Percentiles rank a stretch among this genome's conserved stretches.
phyloP scores from a whole-genome alignment of 2,329 filamentous ascomycete genomes.

The Ceratocystis variospora region DNA sequence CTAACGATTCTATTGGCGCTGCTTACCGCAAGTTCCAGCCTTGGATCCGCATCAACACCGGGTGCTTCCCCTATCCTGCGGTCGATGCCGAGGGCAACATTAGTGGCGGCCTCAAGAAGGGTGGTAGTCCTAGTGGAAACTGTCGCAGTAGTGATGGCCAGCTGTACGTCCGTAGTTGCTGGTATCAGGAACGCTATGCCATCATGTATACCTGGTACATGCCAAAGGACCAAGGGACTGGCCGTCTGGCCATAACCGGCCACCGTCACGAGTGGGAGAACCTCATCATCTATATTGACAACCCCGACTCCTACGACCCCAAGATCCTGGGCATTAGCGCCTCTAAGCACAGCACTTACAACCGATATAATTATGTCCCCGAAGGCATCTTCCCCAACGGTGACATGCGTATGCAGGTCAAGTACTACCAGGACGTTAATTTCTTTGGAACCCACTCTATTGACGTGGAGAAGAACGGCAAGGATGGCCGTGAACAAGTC shows the following conservation, averaged over 20 bases:
- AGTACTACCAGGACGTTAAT: constrained; percentile 26
- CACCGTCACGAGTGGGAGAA: constrained; percentile 33
- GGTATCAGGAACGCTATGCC: constrained; percentile 25
- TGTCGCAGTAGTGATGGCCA: constrained; percentile 28
- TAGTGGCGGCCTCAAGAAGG: constrained; percentile 27
- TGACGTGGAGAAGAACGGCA: constrained; percentile 25
- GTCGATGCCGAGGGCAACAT: constrained; percentile 45
- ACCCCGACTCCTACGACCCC: constrained; percentile 22
- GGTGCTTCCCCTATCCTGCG: constrained; percentile 49
- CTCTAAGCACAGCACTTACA: constrained; percentile 29
- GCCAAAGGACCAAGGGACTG: constrained; percentile 32
- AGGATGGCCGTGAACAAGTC: constrained; percentile 28
- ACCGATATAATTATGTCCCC: constrained; percentile 21
- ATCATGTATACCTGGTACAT: constrained; percentile 35
- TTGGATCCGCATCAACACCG: constrained; percentile 31
- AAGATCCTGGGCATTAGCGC: constrained; percentile 28
- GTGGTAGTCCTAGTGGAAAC: constrained; percentile 24
- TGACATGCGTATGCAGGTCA: constrained; percentile 23
- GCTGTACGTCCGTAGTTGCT: constrained; percentile 27
- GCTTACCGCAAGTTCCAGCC: constrained; percentile 28
- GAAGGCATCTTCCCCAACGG: constrained; percentile 10
- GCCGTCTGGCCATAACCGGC: constrained; percentile 21
- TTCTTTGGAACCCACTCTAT: constrained; percentile 27
- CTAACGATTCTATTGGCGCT: constrained; percentile 23
- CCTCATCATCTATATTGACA: constrained; percentile 26